Conservation (phyloP, 345 rosid species). For the Eucalyptus camaldulensis region DNA sequence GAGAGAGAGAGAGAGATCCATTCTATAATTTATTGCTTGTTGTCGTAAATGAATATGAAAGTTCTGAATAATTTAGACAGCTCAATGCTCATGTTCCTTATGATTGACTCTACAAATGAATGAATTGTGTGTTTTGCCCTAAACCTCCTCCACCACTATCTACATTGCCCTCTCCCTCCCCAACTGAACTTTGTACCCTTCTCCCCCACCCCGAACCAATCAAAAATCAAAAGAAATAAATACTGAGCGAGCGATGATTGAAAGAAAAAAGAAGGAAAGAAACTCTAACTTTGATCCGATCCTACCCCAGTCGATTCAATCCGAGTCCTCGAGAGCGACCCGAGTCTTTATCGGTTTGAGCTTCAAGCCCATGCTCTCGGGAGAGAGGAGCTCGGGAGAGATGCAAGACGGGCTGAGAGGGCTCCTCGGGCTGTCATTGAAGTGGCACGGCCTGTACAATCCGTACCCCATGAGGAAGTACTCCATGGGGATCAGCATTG, state of each 20-base stretch:
- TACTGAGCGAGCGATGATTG: background rate
- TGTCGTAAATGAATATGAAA: background rate
- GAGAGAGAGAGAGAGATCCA: background rate
- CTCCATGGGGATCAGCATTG: slow-evolving; percentile 95
- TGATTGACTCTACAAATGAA: background rate
- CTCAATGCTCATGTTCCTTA: background rate
- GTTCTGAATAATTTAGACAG: background rate
- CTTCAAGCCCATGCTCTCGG: slow-evolving; percentile 99
- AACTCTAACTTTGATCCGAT: background rate
- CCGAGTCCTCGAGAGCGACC: slow-evolving; percentile 2
- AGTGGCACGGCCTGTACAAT: slow-evolving; percentile 53
- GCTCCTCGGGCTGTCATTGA: slow-evolving; percentile 80
- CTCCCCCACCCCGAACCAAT: background rate
- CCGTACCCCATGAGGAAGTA: slow-evolving; percentile 92
- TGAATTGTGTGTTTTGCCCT: background rate
- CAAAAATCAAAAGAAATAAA: background rate
- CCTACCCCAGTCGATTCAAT: background rate
- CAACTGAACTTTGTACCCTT: background rate
- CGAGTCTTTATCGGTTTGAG: slow-evolving; percentile 95
- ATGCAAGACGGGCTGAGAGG: slow-evolving; percentile 81
- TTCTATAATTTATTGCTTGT: background rate
- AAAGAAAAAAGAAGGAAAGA: background rate
- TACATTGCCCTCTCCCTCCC: background rate
- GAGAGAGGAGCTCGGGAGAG: slow-evolving; percentile 93
- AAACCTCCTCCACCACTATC: background rate